phyloP scores from a whole-genome alignment of 306 rosid genomes.

The Prunus campanulata region DNA sequence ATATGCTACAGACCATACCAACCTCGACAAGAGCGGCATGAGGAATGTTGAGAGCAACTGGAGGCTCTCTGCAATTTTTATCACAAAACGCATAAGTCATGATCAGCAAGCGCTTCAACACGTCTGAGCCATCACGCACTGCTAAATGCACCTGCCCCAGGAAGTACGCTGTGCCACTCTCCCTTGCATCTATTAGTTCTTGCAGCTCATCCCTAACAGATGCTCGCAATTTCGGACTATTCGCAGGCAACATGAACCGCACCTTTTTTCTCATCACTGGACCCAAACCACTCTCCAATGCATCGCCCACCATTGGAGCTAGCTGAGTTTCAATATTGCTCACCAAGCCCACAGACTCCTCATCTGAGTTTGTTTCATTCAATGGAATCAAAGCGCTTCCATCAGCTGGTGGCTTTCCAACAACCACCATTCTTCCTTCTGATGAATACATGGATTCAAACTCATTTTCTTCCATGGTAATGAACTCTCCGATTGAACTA shows the following conservation, averaged over 20 bases:
- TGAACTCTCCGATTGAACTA: slow-evolving; percentile 68
- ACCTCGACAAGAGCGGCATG: slow-evolving; percentile 88
- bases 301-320: slow-evolving; percentile 22
- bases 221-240: slow-evolving; percentile 54
- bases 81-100: slow-evolving; percentile 54
- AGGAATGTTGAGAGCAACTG: slow-evolving; percentile 67
- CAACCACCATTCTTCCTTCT: slow-evolving; percentile 62
- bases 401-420: slow-evolving; percentile 46
- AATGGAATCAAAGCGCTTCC: slow-evolving; percentile 60
- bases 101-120: slow-evolving; percentile 57
- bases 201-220: slow-evolving; percentile 57
- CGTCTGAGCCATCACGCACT: slow-evolving; percentile 52
- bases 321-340: slow-evolving; percentile 39
- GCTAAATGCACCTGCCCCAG: slow-evolving; percentile 64
- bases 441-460: slow-evolving; percentile 41
- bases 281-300: slow-evolving; percentile 19
- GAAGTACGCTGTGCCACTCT: slow-evolving; percentile 82
- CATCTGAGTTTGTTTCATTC: slow-evolving; percentile 22
- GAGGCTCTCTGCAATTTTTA: slow-evolving; percentile 62
- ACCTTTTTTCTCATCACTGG: slow-evolving; percentile 50
- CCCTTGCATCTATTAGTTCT: slow-evolving; percentile 70
- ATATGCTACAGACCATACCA: slow-evolving; percentile 59
- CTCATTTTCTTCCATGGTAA: slow-evolving; percentile 55
- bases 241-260: slow-evolving; percentile 57
- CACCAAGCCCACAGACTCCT: slow-evolving; percentile 1